These are phyloP conservation scores for Fusarium sp. DNA, from an alignment of 2,329 filamentous ascomycete species.

Conservation along the genomic window DNA sequence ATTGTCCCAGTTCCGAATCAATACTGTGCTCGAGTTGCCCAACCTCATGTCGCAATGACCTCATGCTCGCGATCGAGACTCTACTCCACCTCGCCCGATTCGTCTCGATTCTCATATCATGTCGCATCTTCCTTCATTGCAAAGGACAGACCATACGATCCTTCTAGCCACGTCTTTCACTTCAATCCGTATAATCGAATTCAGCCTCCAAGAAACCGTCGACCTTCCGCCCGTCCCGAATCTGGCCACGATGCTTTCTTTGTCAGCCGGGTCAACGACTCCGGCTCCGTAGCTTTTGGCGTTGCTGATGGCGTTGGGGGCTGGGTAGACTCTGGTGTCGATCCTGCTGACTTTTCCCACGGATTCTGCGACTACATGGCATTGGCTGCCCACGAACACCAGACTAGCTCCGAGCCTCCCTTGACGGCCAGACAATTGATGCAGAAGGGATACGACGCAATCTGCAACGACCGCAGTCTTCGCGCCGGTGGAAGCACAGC, in stretches of 20 bases:
- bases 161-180: constrained; percentile 75
- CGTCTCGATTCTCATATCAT: constrained; percentile 69
- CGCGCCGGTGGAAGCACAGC: constrained; percentile 91
- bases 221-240: constrained; percentile 66
- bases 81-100: constrained; percentile 42
- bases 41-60: constrained; percentile 30
- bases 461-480: constrained; percentile 79
- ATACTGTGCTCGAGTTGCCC: constrained; percentile 13
- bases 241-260: constrained; percentile 98
- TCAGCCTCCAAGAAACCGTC: constrained; percentile 57
- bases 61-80: constrained; percentile 34
- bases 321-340: constrained; percentile 91
- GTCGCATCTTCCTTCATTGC: constrained; percentile 80
- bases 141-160: constrained; percentile 76
- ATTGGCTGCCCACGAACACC: constrained; percentile 72
- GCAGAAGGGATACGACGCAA: constrained; percentile 84
- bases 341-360: constrained; percentile 95
- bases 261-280: constrained; percentile 80
- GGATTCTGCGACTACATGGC: constrained; percentile 95
- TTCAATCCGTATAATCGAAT: constrained; percentile 75
- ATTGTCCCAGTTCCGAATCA: constrained; percentile 34
- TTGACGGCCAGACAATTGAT: constrained; percentile 77
- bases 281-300: constrained; percentile 80
- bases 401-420: constrained; percentile 50
- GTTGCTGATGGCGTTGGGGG: constrained; percentile 96